Evolutionary conservation across 129 eudicot species (phyloP).

Genomic region (Centrapalus pauciflorus): DNA sequence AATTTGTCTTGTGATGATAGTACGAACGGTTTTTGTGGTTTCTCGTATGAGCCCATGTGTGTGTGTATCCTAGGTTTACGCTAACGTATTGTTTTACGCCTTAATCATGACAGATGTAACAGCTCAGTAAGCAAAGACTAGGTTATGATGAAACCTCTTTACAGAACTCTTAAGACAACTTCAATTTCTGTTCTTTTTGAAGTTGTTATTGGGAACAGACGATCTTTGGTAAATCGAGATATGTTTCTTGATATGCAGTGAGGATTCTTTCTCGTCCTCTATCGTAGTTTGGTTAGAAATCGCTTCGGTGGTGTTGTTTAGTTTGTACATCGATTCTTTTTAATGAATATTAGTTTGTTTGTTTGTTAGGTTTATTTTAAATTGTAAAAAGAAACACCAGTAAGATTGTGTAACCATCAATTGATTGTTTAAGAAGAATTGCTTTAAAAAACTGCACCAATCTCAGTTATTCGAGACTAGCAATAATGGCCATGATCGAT

Average conservation of each 20-base stretch:
- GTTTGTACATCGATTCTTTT: slow-evolving; percentile 27
- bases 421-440: slow-evolving; percentile 1
- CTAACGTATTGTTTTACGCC: slow-evolving; percentile 1
- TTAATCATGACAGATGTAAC: slow-evolving; percentile 4
- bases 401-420: background rate
- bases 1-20: too few species aligned
- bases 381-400: slow-evolving; percentile 15
- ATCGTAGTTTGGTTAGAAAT: background rate
- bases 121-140: background rate
- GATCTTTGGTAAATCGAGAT: background rate
- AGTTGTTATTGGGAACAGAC: slow-evolving; percentile 15
- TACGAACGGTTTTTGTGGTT: too few species aligned
- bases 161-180: too few species aligned
- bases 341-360: slow-evolving; percentile 20
- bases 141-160: slow-evolving; percentile 12
- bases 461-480: too few species aligned
- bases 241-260: background rate
- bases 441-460: too few species aligned
- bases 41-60: too few species aligned
- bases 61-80: background rate
- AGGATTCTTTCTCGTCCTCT: background rate
- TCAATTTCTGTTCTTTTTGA: slow-evolving; percentile 14
- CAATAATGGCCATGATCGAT: too few species aligned
- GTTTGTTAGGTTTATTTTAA: slow-evolving; percentile 16
- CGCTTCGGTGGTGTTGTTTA: background rate